These are phyloP conservation scores for Eucalyptus regnans DNA, from an alignment of 345 rosid genomes.

Conservation along the genomic window DNA sequence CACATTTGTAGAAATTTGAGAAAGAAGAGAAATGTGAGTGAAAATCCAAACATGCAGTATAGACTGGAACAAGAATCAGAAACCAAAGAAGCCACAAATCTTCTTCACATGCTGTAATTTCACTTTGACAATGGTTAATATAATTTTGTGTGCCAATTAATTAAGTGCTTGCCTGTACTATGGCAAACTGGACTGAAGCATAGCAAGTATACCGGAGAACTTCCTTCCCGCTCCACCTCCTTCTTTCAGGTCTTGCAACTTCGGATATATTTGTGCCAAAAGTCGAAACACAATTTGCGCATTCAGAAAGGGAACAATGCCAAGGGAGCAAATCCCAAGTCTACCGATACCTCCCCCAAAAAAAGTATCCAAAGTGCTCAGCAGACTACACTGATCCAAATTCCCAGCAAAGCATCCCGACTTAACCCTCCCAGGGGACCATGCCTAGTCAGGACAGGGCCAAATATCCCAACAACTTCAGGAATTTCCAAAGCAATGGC, in stretches of 20 bases:
- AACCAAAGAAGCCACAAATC: too few relatives aligned
- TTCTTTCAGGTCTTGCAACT: neutral
- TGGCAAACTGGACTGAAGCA: neutral
- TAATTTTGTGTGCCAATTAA: neutral
- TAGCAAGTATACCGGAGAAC: neutral
- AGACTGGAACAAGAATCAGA: neutral
- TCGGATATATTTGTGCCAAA: neutral
- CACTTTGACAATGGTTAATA: neutral
- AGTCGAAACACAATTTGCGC: conserved; percentile 18
- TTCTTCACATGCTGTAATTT: neutral
- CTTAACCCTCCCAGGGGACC: conserved; percentile 93
- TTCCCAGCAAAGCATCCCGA: conserved; percentile 77
- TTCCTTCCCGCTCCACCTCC: neutral
- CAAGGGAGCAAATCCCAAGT: conserved; percentile 88
- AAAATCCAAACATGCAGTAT: neutral
- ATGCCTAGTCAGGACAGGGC: conserved; percentile 84
- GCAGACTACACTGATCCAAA: conserved; percentile 73
- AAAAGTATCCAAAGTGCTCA: conserved; percentile 87
- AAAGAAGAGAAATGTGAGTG: neutral
- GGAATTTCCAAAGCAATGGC: conserved; percentile 81
- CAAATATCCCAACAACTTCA: conserved; percentile 70
- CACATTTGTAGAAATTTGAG: too few relatives aligned
- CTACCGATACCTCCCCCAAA: conserved; percentile 97
- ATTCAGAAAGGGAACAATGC: conserved; percentile 88
- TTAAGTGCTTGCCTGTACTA: neutral